Base-by-base conservation (phyloP, 129 eudicot species). In the Scalesia atractyloides region DNA sequence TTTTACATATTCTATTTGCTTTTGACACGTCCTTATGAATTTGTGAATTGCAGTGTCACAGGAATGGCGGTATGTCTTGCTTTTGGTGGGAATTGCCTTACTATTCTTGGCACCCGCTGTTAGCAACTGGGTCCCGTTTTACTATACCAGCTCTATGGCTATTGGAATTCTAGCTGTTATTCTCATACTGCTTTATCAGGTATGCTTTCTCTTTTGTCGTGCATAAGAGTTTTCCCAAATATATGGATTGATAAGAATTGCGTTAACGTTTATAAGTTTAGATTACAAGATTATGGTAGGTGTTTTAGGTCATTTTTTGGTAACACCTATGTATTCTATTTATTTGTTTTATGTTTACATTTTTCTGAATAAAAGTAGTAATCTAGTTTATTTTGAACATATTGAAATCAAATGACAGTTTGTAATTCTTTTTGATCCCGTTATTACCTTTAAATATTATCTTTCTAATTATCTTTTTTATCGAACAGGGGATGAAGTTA, bases 91-190 rank as follows among this genome's bases (percentile, higher is more conserved):
- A 51, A 16, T 89, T 39, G 43, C 84, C 39, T 39, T 87, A 69
- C 78, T 84, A 66, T 74, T 89, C 53, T 44, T 80, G 79, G 98
- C 98, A 73, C 98, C 98, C 5, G 17, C 81, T 80, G 87, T 92
- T 46, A 92, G 98, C 74, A 75, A 82, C 56, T 93, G 95, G 96
- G 96, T 89, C 72, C 96, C 95, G 7, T 93, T 93, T 70, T 93
- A 93, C 85, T 93, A 89, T 61, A 82, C 95, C 88, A 87, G 98
- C 67, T 87, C 96, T 43, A 89, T 93, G 96, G 88, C 83, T 36
- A 87, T 93, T 12, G 96, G 96, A 73, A 54, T 93, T 49, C 74
- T 89, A 18, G 90, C 86, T 65, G 98, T 93, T 72, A 75, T 93
- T 68, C 81, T 93, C 48, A 82, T 89, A 75, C 73, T 93, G 74